Percentiles rank a stretch among this genome's conserved stretches.
phyloP scores from a whole-genome alignment of 352 stramenopile genomes.

The Peronosclerospora sorghi region DNA sequence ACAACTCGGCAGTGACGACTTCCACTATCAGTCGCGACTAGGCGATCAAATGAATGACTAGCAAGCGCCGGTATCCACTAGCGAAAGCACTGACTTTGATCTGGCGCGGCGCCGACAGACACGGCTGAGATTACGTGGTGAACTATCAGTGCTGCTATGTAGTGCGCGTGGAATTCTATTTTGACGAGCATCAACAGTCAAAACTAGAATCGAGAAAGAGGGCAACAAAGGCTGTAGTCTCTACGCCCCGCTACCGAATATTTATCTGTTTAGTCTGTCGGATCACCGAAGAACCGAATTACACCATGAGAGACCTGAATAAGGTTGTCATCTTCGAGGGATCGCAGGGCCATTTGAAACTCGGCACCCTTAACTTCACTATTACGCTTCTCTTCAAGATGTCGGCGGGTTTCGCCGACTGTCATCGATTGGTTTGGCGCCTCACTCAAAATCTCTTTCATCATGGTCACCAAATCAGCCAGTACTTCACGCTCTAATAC shows the following conservation, averaged over 20 bases:
- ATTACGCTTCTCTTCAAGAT: conserved; percentile 81
- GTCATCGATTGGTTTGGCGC: conserved; percentile 58
- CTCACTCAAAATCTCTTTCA: conserved; percentile 52
- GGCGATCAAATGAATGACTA: not conserved
- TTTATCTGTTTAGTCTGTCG: conserved; percentile 12
- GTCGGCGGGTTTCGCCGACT: conserved; percentile 77
- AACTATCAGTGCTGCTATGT: too few relatives aligned
- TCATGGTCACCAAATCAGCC: conserved; percentile 33
- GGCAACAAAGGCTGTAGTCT: not conserved
- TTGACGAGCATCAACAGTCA: not conserved
- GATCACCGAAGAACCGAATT: conserved; percentile 59
- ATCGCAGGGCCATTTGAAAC: conserved; percentile 81
- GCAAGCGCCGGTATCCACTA: too few relatives aligned
- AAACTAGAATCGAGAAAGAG: not conserved
- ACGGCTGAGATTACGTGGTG: too few relatives aligned
- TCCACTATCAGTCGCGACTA: too few relatives aligned
- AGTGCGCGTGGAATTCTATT: too few relatives aligned
- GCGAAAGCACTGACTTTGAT: too few relatives aligned
- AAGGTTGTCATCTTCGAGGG: conserved; percentile 87
- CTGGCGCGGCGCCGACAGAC: too few relatives aligned
- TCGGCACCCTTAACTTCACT: conserved; percentile 69
- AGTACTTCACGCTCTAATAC: conserved; percentile 82
- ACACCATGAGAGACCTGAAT: conserved; percentile 88
- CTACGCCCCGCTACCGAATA: conserved; percentile 4
- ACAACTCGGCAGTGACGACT: not conserved